phyloP scores from a whole-genome alignment of 805 yeast genomes.

The Yarrowia porcina region DNA sequence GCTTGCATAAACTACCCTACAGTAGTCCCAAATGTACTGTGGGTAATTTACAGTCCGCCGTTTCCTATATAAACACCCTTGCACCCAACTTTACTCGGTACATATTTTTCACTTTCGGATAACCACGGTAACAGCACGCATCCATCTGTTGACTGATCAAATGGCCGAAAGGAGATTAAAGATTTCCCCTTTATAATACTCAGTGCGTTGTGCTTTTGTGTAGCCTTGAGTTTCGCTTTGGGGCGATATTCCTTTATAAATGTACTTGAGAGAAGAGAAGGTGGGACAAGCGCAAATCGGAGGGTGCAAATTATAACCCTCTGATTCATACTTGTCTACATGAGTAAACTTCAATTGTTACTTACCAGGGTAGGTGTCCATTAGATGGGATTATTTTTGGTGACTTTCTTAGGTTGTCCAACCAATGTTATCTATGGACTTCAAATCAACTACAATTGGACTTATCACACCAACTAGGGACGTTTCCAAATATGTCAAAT shows the following conservation, averaged over 20 bases:
- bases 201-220: constrained; percentile 19
- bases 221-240: constrained; percentile 24
- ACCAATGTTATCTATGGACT: too few relatives aligned
- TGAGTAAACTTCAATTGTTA: too few relatives aligned
- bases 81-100: not conserved
- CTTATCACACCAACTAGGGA: too few relatives aligned
- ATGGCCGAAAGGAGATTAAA: constrained; percentile 24
- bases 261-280: constrained; percentile 8
- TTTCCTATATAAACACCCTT: not conserved
- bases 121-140: constrained; percentile 22
- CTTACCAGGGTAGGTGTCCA: too few relatives aligned
- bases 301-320: not conserved
- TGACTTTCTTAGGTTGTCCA: too few relatives aligned
- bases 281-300: not conserved
- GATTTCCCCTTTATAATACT: constrained; percentile 22
- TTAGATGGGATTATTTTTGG: too few relatives aligned
- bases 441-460: too few relatives aligned
- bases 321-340: not conserved
- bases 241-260: constrained; percentile 20
- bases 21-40: not conserved
- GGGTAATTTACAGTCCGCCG: not conserved
- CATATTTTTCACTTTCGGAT: constrained; percentile 19
- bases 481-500: too few relatives aligned
- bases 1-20: constrained; percentile 1
- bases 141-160: constrained; percentile 22